Base-by-base conservation (phyloP, 768 basidiomycete genomes). In the Clitopilus hobsonii region DNA sequence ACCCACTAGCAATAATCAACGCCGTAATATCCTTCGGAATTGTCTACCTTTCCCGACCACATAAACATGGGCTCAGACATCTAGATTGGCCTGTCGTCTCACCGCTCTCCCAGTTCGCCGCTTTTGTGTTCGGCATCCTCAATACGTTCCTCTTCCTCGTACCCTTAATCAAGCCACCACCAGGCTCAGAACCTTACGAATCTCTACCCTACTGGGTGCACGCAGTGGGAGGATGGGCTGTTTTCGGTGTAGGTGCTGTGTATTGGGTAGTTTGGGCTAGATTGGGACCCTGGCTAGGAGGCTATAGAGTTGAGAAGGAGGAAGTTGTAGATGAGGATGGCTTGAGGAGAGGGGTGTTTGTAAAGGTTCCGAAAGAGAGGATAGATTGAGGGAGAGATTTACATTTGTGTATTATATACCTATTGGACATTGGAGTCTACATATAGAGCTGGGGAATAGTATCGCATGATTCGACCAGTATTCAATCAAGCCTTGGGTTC, bases 81-180 rank as follows among this genome's bases (percentile, higher is more conserved):
- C 49, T 53, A 22, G 53, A 58, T 30, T 65, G 60, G 59, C 59
- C 59, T 0, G 55, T n/a, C n/a, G 56, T 62, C 25, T 29, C 50
- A 28, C 23, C 29, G 6, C 45, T 26, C 1, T 52, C 57, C 6
- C 56, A 64, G 53, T 25, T 65, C 47, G 63, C 62, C 14, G 64
- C 63, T 1, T 56, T 25, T 57, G 73, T 77, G 53, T 83, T 83
- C 65, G 77, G 82, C 53, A 38, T 75, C 4, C 76, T 78, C 4
- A 83, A 84, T 56, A 56, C 80, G 16, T 82, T 84, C 62, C 64
- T 84, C 16, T 67, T 71, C 18, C 51, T 78, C 25, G 74, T 74
- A 3, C 82, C 83, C 10, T 58, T 83, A 38, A 59, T 79, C 16
- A 77, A 74, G 25, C 83, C 83, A 0, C 69, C 74, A 0, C 61